Conservation (phyloP, 2,329 filamentous ascomycete species). For the Erysiphe pulchra region DNA sequence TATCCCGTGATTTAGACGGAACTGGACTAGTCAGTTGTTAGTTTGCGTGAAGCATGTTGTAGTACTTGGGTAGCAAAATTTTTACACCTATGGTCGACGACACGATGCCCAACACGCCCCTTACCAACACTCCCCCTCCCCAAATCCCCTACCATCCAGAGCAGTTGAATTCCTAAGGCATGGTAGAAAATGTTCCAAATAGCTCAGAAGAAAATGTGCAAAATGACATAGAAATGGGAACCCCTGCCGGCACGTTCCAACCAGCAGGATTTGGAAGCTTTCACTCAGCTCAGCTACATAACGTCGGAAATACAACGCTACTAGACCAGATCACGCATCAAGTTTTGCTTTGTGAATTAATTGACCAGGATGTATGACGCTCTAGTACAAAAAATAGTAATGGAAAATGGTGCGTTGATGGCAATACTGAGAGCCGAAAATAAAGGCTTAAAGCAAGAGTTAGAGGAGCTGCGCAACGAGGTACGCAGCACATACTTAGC, state of each 20-base stretch:
- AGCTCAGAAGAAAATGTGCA: background rate
- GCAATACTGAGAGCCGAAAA: background rate
- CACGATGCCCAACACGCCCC: background rate
- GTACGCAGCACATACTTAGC: background rate
- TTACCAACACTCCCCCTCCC: background rate
- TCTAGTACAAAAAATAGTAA: background rate
- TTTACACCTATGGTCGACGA: too few relatives aligned
- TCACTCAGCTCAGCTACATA: background rate
- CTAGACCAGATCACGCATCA: background rate
- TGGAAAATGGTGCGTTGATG: background rate
- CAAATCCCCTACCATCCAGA: background rate
- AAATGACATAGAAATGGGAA: background rate
- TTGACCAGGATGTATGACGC: background rate
- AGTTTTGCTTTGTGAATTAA: background rate
- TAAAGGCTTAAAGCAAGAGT: background rate
- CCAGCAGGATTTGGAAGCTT: too few relatives aligned
- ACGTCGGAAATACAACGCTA: background rate
- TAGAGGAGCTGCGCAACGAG: background rate
- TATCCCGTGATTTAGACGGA: too few relatives aligned
- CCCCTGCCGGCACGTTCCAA: too few relatives aligned
- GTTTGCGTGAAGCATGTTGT: too few relatives aligned
- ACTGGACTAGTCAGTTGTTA: too few relatives aligned
- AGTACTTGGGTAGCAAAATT: too few relatives aligned
- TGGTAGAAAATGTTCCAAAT: background rate
- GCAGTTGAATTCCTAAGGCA: background rate